Base-by-base conservation (phyloP, 257 asterid genomes). In the Solanum lignicaule region DNA sequence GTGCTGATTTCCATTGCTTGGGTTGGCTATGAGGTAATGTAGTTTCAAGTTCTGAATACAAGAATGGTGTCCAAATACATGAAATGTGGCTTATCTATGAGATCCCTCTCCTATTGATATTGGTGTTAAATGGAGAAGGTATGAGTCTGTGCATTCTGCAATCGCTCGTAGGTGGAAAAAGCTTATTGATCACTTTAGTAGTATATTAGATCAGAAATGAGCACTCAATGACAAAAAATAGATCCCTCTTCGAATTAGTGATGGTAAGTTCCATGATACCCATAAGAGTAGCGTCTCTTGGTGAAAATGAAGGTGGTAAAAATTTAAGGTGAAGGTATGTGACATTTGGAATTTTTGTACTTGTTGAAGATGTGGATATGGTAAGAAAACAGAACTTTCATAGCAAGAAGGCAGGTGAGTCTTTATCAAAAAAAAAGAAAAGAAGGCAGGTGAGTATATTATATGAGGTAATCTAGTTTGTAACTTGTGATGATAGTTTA, bases 11-110 rank as follows among this genome's bases (percentile, higher is more conserved):
- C 93, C 83, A 88, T 92, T 82, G 92, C 94, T 85, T 92, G 94
- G 94, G 91, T 90, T 88, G 93, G 94, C 83, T 90, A 85, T 71
- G 94, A 92, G 93, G 94, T 92, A 92, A 88, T 66, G 20, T 76
- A 29, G 15, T 82, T 81, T 82, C 69, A 46, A 82, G 39, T 82
- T 82, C 69, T 82, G 41, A 48, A 48, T 82, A 43, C 15, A 25
- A 25, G 25, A 82, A 48, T 16, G 43, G 43, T 43, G 35, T 27
- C 71, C 48, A 71, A 79, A 31, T 48, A 82, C 29, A 82, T 46
- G 29, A 82, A 31, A 18, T 48, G 6, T 31, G 69, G 20, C 29
- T 11, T 85, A 85, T 3, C 39, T 5, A n/a, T 85, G 29, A 48
- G 29, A 29, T 48, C 11, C 69, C 68, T 81, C 5, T 79, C 36